phyloP scores from a whole-genome alignment of 257 asterid genomes.

The Salvia miltiorrhiza region DNA sequence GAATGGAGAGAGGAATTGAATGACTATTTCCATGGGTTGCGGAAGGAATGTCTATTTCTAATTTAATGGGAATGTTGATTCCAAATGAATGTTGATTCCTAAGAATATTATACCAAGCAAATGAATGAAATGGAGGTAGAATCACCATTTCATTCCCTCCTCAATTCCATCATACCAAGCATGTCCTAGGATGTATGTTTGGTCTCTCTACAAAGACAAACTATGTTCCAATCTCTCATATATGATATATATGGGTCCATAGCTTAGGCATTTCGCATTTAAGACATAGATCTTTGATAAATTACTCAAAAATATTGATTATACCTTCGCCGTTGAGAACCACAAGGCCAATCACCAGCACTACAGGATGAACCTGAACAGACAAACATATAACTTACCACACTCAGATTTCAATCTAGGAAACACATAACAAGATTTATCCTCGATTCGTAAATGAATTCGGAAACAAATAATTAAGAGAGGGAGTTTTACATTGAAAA shows the following conservation, averaged over 20 bases:
- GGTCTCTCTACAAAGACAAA: not conserved
- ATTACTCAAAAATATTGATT: not conserved
- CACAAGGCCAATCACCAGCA: slow-evolving; percentile 75
- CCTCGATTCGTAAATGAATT: too few species aligned
- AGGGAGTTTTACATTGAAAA: slow-evolving; percentile 59
- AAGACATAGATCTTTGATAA: not conserved
- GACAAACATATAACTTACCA: not conserved
- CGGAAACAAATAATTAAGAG: not conserved
- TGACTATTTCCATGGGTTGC: too few species aligned
- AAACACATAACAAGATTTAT: not conserved
- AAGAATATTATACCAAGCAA: too few species aligned
- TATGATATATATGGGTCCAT: too few species aligned
- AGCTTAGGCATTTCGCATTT: not conserved
- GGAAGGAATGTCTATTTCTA: too few species aligned
- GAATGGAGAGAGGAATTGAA: too few species aligned
- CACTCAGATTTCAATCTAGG: not conserved
- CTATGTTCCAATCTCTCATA: not conserved
- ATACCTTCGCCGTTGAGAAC: slow-evolving; percentile 92
- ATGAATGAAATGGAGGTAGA: too few species aligned
- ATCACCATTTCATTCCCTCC: too few species aligned
- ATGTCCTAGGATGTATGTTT: too few species aligned
- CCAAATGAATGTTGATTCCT: too few species aligned
- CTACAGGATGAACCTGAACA: slow-evolving; percentile 83
- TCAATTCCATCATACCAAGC: too few species aligned
- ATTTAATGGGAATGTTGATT: too few species aligned